A percentile compares a stretch with the other conserved stretches of the same genome.
These are phyloP conservation scores for Borovskyia barvae DNA, from an alignment of 208 protist genomes.

Conservation along the genomic window DNA sequence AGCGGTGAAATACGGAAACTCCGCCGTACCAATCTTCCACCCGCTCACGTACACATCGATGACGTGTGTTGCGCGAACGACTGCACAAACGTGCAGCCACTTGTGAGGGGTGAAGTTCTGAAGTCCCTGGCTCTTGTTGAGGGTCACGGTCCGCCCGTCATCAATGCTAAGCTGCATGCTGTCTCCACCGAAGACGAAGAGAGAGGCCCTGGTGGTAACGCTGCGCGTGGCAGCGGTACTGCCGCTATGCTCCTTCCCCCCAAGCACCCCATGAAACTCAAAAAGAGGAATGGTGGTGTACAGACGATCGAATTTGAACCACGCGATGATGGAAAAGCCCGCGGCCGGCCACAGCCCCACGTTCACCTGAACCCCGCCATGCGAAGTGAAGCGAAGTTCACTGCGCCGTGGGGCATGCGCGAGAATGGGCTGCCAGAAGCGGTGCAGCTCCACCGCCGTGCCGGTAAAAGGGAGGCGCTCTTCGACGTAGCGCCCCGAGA, in stretches of 20 bases:
- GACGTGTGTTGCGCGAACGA: conserved; percentile 44
- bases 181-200: conserved; percentile 52
- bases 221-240: conserved; percentile 8
- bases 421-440: conserved; percentile 80
- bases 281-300: conserved; percentile 70
- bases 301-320: conserved; percentile 68
- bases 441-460: conserved; percentile 31
- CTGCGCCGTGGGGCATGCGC: conserved; percentile 54
- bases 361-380: conserved; percentile 62
- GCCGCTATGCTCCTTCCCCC: conserved; percentile 5
- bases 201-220: conserved; percentile 9
- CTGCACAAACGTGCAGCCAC: conserved; percentile 70
- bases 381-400: conserved; percentile 62
- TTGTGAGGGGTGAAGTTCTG: conserved; percentile 48
- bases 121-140: conserved; percentile 71
- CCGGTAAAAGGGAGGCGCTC: conserved; percentile 54
- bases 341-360: conserved; percentile 57
- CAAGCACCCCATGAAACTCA: conserved; percentile 45
- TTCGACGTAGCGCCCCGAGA: conserved; percentile 34
- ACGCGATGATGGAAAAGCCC: conserved; percentile 64
- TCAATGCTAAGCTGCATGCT: conserved; percentile 55
- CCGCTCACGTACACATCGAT: conserved; percentile 72
- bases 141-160: conserved; percentile 39
- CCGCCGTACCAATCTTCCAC: conserved; percentile 48
- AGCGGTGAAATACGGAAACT: conserved; percentile 46